Conservation (phyloP, 208 protist genomes). For the Trypanosomatidae sp. region DNA sequence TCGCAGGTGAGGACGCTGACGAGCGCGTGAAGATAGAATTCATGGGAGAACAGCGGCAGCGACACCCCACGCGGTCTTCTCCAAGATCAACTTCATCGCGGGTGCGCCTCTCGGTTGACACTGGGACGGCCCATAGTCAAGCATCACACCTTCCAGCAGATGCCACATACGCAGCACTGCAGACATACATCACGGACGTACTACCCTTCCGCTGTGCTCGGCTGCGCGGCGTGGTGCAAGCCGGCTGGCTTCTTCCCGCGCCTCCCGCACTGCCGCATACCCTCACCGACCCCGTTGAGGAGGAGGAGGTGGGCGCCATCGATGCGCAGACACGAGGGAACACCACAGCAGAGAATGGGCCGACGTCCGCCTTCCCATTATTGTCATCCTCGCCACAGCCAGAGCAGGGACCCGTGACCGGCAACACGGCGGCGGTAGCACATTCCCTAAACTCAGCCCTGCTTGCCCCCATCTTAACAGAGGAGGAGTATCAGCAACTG, state of each 20-base stretch:
- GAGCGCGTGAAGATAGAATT: neutral
- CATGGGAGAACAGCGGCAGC: neutral
- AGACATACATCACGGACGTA: constrained; percentile 16
- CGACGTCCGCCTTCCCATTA: neutral
- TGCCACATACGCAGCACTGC: constrained; percentile 22
- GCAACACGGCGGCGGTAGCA: neutral
- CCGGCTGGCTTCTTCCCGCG: constrained; percentile 53
- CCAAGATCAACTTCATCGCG: neutral
- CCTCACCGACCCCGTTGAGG: constrained; percentile 11
- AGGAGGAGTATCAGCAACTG: constrained; percentile 21
- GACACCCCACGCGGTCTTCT: neutral
- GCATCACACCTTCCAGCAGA: constrained; percentile 4
- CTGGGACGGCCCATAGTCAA: neutral
- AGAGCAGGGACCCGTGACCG: neutral
- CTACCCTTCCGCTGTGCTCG: constrained; percentile 41
- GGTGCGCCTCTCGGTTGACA: neutral
- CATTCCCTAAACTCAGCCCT: neutral
- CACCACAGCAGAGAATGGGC: neutral
- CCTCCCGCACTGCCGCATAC: constrained; percentile 26
- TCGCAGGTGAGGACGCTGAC: constrained; percentile 1
- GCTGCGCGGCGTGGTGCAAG: constrained; percentile 43
- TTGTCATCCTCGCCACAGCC: neutral
- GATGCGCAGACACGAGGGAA: neutral
- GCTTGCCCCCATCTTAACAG: constrained; percentile 13
- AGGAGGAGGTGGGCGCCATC: constrained; percentile 10